A percentile compares a stretch with the other conserved stretches of the same genome.
Conservation (phyloP, 2,329 filamentous ascomycete genomes). For the Knufia petricola region DNA sequence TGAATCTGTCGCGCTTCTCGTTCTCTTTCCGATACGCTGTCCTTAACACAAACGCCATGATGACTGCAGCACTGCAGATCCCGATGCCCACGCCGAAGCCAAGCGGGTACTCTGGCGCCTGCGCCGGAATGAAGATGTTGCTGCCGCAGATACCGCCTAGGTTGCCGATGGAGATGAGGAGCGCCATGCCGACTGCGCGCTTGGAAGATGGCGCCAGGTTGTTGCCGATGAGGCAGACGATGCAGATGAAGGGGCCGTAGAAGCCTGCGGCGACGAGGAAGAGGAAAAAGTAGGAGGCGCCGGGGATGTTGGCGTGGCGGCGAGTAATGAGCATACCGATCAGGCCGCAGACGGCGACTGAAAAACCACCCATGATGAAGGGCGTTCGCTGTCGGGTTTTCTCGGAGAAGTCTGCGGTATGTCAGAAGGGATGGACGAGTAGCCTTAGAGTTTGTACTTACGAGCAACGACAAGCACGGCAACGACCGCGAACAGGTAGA, state of each 20-base stretch:
- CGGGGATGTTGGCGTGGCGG: slow-evolving; percentile 34
- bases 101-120: slow-evolving; percentile 29
- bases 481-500: slow-evolving; percentile 38
- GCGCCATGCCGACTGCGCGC: slow-evolving; percentile 55
- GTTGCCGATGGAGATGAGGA: slow-evolving; percentile 56
- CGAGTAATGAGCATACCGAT: slow-evolving; percentile 47
- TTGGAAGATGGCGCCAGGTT: slow-evolving; percentile 64
- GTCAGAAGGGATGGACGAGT: not conserved
- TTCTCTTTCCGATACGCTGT: slow-evolving; percentile 25
- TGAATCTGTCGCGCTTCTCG: slow-evolving; percentile 21
- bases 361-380: slow-evolving; percentile 52
- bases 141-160: slow-evolving; percentile 41
- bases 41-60: slow-evolving; percentile 26
- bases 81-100: slow-evolving; percentile 30
- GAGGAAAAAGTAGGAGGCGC: slow-evolving; percentile 28
- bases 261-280: slow-evolving; percentile 51
- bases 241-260: slow-evolving; percentile 48
- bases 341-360: slow-evolving; percentile 52
- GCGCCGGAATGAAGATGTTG: slow-evolving; percentile 31
- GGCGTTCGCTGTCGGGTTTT: slow-evolving; percentile 47
- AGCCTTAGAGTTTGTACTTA: not conserved
- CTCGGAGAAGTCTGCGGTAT: slow-evolving; percentile 44
- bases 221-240: slow-evolving; percentile 60
- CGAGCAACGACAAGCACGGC: slow-evolving; percentile 23
- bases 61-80: slow-evolving; percentile 27